phyloP scores from a whole-genome alignment of 805 yeast species.

The Candida khao-thaluensis region DNA sequence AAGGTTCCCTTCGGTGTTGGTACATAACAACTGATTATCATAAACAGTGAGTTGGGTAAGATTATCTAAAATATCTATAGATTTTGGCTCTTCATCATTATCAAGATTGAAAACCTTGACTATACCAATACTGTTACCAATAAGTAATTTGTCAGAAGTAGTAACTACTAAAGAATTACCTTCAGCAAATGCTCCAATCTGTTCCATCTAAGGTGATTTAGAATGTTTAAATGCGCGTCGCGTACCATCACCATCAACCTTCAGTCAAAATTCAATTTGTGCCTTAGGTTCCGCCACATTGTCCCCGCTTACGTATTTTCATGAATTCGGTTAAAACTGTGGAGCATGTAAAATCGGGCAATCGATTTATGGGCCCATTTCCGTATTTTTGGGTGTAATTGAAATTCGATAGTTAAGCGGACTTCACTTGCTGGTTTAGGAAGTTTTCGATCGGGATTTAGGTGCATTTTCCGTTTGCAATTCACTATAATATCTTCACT shows the following conservation, averaged over 20 bases:
- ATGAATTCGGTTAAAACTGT: no score
- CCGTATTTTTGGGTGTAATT: no score
- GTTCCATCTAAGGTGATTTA: constrained; percentile 2
- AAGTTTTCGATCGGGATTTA: not conserved
- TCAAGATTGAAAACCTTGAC: constrained; percentile 49
- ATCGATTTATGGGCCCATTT: not conserved
- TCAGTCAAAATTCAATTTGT: no score
- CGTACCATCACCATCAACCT: no score
- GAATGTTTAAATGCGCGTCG: not conserved
- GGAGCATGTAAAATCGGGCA: no score
- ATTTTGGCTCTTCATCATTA: constrained; percentile 58
- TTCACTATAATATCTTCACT: no score
- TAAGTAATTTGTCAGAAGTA: constrained; percentile 35
- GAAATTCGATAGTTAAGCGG: no score
- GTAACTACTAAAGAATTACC: constrained; percentile 38
- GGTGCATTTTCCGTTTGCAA: not conserved
- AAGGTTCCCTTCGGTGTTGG: constrained; percentile 45
- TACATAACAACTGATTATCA: constrained; percentile 24
- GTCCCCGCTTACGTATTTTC: no score
- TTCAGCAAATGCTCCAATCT: constrained; percentile 40
- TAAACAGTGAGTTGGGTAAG: constrained; percentile 39
- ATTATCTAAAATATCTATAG: constrained; percentile 50
- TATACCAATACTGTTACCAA: constrained; percentile 55
- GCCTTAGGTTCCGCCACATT: no score
- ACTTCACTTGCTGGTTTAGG: not conserved